Evolutionary conservation across 208 protist genomes (phyloP), one percentile per base, ranked within the genome.

Genomic region (Trypanosoma brucei): DNA sequence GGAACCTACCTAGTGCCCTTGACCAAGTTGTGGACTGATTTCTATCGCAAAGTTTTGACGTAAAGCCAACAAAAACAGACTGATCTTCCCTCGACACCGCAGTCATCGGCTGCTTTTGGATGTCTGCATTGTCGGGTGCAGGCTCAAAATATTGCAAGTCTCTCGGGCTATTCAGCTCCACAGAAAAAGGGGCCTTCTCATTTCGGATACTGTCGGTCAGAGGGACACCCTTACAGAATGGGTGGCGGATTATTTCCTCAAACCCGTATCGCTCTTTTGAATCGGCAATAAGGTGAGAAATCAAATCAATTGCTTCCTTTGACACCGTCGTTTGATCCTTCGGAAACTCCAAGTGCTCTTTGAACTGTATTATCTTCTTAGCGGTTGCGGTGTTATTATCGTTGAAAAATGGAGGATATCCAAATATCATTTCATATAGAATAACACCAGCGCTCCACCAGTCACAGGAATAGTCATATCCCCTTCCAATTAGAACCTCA

Each of bases 331-430:
- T 65, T 7, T 76, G 57, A 34, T 79, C 83, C 30, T 72, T 75
- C 52, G 83, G 75, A 75, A 95, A 91, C 59, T 86, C 65, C 5
- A 97, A 75, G 40, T 77, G 91, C 22, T 95, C 67, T 55, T 81
- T 74, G 75, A 80, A 94, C 50, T 84, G 72, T 48, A 96, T 75
- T 64, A 97, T 96, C 56, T 97, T 97, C 35, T 81, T 65, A 36
- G 90, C 94, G 5, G 83, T 94, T 39, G 82, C 81, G 33, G 73
- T 50, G 81, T 82, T 9, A 78, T 82, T 51, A 50, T 74, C 58
- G 55, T 64, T 72, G 39, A 45, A 65, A 59, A 87, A 87, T 38
- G 81, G 81, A 44, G 59, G 72, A 60, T 75, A 68, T 8, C 78
- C 81, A 74, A 50, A 85, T 38, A 80, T 48, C 62, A 87, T 68